Evolutionary conservation across 2,329 filamentous ascomycete genomes (phyloP).

Genomic region (Helminthosporium solani): DNA sequence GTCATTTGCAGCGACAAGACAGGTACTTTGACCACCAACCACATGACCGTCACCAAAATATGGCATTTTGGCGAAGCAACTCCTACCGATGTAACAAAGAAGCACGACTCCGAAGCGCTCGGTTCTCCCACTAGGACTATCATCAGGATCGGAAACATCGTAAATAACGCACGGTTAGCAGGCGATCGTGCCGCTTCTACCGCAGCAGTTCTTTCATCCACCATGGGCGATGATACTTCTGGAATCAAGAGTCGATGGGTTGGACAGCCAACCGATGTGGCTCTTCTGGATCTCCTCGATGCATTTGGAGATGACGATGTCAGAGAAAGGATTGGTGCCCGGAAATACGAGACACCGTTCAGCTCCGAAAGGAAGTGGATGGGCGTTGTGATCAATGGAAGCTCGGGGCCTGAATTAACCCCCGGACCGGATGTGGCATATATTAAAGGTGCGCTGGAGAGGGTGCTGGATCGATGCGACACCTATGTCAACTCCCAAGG

Average conservation of each 20-base stretch:
- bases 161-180: conserved; percentile 86
- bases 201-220: conserved; percentile 82
- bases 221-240: conserved; percentile 63
- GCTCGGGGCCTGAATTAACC: conserved; percentile 51
- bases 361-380: conserved; percentile 99
- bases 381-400: conserved; percentile 76
- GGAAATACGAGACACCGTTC: conserved; percentile 85
- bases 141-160: conserved; percentile 89
- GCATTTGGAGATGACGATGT: conserved; percentile 89
- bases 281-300: conserved; percentile 92
- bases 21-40: conserved; percentile 87
- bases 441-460: conserved; percentile 92
- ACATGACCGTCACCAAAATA: conserved; percentile 96
- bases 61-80: conserved; percentile 79
- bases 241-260: conserved; percentile 85
- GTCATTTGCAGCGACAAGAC: conserved; percentile 99
- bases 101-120: conserved; percentile 56
- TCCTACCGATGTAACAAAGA: conserved; percentile 59
- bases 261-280: conserved; percentile 94
- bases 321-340: conserved; percentile 78
- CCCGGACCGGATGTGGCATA: conserved; percentile 79
- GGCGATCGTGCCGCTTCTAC: conserved; percentile 69
- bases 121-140: conserved; percentile 77
- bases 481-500: conserved; percentile 87
- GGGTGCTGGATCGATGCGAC: conserved; percentile 81